Base-by-base conservation (phyloP, 108 stramenopile genomes). In the Stephanodiscus triporus region DNA sequence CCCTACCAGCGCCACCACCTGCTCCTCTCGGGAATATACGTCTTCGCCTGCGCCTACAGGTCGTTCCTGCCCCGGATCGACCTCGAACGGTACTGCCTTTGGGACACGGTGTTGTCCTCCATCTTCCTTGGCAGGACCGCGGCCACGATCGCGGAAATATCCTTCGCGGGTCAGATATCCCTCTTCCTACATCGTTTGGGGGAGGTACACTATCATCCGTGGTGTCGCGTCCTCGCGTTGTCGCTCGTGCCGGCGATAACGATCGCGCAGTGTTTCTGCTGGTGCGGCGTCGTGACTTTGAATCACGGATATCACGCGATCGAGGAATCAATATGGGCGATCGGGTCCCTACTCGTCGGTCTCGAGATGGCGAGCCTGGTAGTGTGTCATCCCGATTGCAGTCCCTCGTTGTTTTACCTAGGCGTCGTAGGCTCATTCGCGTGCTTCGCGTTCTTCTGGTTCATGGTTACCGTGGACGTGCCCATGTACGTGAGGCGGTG, bases 251-350 rank as follows among this genome's bases (percentile, higher is more conserved):
- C 76, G 2, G 7, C 47, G 36, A 72, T 82, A 50, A 17, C 64
- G 0, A 61, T 55, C 9, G 81, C 81, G 11, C 81, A 82, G 48
- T 37, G 55, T 11, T 82, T 82, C 43, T 82, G 81, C 54, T 82
- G 81, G 81, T 71, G 62, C 38, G 81, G 81, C 1, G 75, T 82
- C 2, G 47, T 77, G 23, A 63, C 70, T 0, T 43, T 77, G 14
- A 82, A 82, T 59, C 81, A 82, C 42, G 29, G 66, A 0, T 77
- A 77, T 53, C 81, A 82, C 62, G 81, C 81, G 13, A 77, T 82
- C 17, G 81, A 82, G 29, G 81, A 82, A 68, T 62, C 71, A 0
- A 77, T 82, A 14, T 82, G 81, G 81, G 81, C 81, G 1, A 27
- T 82, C 1, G 47, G 62, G 16, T 16, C 63, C 0, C 38, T 70